Percentiles rank a stretch among this genome's conserved stretches.
These are phyloP conservation scores for Aspergillus conjunctus DNA, from an alignment of 495 filamentous ascomycete species.

Conservation along the genomic window DNA sequence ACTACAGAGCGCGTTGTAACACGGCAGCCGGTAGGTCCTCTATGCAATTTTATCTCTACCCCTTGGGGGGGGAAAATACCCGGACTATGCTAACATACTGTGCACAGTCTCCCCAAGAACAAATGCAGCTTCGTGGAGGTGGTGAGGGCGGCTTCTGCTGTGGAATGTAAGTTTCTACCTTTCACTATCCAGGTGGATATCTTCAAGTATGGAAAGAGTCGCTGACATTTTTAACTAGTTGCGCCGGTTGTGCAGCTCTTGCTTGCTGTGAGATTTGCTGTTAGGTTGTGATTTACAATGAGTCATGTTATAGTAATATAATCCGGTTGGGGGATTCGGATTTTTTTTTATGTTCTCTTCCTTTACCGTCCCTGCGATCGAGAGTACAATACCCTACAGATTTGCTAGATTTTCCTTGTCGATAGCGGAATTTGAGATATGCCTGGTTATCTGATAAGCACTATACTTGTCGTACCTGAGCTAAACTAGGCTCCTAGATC, in stretches of 20 bases:
- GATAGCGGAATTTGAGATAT: neutral
- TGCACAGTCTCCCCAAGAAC: constrained; percentile 38
- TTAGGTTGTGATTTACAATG: constrained; percentile 25
- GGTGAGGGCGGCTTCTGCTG: constrained; percentile 47
- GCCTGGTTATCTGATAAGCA: too few species aligned
- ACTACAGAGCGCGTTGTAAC: constrained; percentile 28
- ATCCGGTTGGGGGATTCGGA: neutral
- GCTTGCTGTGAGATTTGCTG: constrained; percentile 52
- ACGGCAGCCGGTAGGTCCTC: constrained; percentile 43
- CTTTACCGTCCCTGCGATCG: neutral
- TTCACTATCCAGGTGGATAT: neutral
- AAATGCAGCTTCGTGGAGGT: constrained; percentile 49
- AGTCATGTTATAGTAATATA: neutral
- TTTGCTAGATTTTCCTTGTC: too few species aligned
- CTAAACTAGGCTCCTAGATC: too few species aligned
- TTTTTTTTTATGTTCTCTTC: neutral
- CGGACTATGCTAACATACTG: constrained; percentile 5
- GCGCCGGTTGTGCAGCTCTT: constrained; percentile 47
- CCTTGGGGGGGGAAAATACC: neutral
- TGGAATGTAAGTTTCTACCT: constrained; percentile 40
- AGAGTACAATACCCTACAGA: neutral
- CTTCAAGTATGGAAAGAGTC: neutral
- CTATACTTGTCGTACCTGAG: too few species aligned
- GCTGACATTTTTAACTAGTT: constrained; percentile 30
- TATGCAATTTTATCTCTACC: too few species aligned